phyloP scores from a whole-genome alignment of 2,329 filamentous ascomycete genomes.

The Laburnicola sp. region DNA sequence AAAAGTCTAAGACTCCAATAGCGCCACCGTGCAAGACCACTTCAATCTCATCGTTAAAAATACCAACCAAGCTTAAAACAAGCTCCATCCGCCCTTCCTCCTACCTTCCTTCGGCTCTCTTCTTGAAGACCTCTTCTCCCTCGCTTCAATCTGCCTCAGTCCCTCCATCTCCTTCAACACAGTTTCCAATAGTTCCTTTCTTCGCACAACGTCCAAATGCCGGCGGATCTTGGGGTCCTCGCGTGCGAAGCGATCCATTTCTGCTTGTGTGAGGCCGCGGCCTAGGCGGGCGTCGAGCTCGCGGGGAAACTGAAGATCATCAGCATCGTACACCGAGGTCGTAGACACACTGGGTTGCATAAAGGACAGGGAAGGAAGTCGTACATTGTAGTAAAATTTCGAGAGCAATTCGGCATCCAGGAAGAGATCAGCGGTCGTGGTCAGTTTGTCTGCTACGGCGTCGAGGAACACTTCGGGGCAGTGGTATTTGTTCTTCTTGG shows the following conservation, averaged over 20 bases:
- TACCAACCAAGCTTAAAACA: too few species aligned
- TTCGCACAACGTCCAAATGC: slow-evolving; percentile 87
- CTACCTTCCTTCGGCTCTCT: slow-evolving; percentile 27
- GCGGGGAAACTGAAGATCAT: slow-evolving; percentile 69
- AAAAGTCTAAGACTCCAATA: too few species aligned
- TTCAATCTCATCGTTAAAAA: too few species aligned
- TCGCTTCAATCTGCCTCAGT: slow-evolving; percentile 77
- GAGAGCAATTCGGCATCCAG: slow-evolving; percentile 94
- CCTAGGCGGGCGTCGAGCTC: slow-evolving; percentile 87
- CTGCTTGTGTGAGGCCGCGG: slow-evolving; percentile 72
- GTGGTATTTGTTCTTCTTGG: slow-evolving; percentile 87
- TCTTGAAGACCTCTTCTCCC: slow-evolving; percentile 57
- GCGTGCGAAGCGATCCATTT: slow-evolving; percentile 87
- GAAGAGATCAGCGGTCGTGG: slow-evolving; percentile 92
- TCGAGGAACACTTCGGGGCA: slow-evolving; percentile 98
- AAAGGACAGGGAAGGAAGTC: slow-evolving; percentile 6
- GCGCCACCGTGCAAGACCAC: too few species aligned
- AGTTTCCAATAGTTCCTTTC: slow-evolving; percentile 90
- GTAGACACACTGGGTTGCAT: not conserved
- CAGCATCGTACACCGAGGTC: not conserved
- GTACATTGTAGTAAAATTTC: slow-evolving; percentile 88
- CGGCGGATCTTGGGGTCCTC: slow-evolving; percentile 88
- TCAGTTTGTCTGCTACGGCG: slow-evolving; percentile 91
- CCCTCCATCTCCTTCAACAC: slow-evolving; percentile 96
- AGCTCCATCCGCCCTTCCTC: slow-evolving; percentile 37